phyloP scores from a whole-genome alignment of 768 basidiomycete species.

The Lyophyllum decastes region DNA sequence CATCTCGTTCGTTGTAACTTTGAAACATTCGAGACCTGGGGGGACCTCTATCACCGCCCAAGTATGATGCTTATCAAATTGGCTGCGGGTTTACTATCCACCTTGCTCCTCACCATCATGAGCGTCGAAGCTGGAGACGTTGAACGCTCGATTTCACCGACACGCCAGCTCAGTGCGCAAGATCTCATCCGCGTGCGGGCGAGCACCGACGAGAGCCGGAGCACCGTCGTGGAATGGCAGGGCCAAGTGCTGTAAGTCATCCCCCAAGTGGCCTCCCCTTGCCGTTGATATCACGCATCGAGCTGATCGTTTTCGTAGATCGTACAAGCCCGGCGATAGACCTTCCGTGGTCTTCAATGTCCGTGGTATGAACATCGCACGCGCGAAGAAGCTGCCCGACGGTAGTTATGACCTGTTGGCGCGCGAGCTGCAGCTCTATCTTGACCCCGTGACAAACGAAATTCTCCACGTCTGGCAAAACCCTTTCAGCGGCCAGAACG shows the following conservation, averaged over 20 bases:
- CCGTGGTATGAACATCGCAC: constrained; percentile 21
- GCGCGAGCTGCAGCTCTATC: constrained; percentile 19
- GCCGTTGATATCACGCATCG: background rate
- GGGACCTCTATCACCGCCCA: background rate
- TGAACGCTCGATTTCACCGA: background rate
- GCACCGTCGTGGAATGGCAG: constrained; percentile 19
- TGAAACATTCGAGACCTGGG: too few species aligned
- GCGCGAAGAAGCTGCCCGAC: constrained; percentile 14
- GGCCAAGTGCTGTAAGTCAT: constrained; percentile 19
- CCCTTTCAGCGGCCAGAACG: constrained; percentile 16
- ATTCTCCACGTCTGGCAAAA: constrained; percentile 20
- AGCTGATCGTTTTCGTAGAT: constrained; percentile 5
- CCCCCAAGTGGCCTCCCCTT: too few species aligned
- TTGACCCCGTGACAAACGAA: constrained; percentile 17
- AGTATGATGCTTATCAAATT: constrained; percentile 3
- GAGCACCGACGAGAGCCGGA: constrained; percentile 16
- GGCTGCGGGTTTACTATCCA: background rate
- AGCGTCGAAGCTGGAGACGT: background rate
- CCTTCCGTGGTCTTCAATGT: constrained; percentile 21
- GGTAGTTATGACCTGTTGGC: constrained; percentile 18
- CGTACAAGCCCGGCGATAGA: constrained; percentile 16
- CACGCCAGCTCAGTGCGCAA: constrained; percentile 4
- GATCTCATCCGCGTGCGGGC: constrained; percentile 19
- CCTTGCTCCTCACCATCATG: background rate
- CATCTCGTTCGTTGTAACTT: too few species aligned